Evolutionary conservation across 805 yeast species (phyloP).

Genomic region (Candida golubevii): DNA sequence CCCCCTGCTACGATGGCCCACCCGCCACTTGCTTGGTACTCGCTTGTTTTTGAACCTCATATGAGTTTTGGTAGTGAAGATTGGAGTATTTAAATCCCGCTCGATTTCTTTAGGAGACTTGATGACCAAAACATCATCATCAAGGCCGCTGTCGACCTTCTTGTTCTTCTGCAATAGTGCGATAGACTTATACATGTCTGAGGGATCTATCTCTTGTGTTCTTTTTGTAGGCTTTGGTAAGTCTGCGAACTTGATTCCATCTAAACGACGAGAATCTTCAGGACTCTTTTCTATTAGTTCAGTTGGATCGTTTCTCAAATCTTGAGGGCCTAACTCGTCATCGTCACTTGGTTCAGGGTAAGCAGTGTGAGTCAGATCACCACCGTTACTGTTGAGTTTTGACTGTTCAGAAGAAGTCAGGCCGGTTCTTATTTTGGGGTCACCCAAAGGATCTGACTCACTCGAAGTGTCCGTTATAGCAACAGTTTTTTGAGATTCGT

Average conservation of each 20-base stretch:
- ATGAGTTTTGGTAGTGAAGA: slow-evolving; percentile 26
- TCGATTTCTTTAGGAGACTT: slow-evolving; percentile 75
- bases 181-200: slow-evolving; percentile 80
- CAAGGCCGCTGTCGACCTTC: slow-evolving; percentile 25
- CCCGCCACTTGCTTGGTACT: slow-evolving; percentile 9
- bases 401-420: slow-evolving; percentile 11
- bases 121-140: slow-evolving; percentile 76
- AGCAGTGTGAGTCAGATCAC: not conserved
- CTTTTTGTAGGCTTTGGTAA: slow-evolving; percentile 51
- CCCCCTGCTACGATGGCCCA: slow-evolving; percentile 3
- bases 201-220: slow-evolving; percentile 53
- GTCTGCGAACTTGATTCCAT: slow-evolving; percentile 53
- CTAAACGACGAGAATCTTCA: not conserved
- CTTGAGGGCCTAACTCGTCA: not conserved
- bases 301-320: no score
- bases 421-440: not conserved
- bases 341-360: not conserved
- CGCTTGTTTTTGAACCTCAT: slow-evolving; percentile 3
- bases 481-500: not conserved
- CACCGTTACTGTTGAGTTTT: slow-evolving; percentile 5
- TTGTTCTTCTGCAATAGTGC: slow-evolving; percentile 61
- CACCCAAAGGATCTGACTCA: not conserved
- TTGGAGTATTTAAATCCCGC: slow-evolving; percentile 30
- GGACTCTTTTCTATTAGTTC: no score
- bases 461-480: not conserved